Evolutionary conservation across 1,284 basidiomycete genomes (phyloP).

Genomic region (Trichosporon sp.): DNA sequence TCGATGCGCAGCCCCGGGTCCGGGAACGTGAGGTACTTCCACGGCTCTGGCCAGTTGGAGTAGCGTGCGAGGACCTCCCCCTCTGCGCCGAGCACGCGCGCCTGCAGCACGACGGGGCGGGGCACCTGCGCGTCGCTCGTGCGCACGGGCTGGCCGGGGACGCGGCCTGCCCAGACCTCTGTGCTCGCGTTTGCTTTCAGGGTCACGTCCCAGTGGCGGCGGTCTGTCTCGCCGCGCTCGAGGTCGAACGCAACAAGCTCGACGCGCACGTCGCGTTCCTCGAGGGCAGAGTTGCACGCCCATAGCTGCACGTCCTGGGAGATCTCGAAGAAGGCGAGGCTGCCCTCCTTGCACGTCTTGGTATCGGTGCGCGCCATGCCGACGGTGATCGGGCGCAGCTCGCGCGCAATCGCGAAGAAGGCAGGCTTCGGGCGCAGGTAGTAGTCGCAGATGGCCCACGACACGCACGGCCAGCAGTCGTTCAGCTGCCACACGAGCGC

Average conservation of each 20-base stretch:
- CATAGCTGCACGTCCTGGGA: slow-evolving; percentile 62
- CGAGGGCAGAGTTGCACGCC: slow-evolving; percentile 72
- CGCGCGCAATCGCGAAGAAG: slow-evolving; percentile 65
- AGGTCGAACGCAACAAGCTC: slow-evolving; percentile 67
- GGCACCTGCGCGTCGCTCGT: slow-evolving; percentile 63
- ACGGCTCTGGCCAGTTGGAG: slow-evolving; percentile 73
- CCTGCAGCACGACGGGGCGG: slow-evolving; percentile 67
- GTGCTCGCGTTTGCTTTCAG: slow-evolving; percentile 73
- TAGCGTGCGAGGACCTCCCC: slow-evolving; percentile 68
- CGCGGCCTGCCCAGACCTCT: slow-evolving; percentile 65
- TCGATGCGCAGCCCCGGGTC: slow-evolving; percentile 57
- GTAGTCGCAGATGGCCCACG: slow-evolving; percentile 74
- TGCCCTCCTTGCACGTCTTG: slow-evolving; percentile 57
- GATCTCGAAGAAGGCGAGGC: slow-evolving; percentile 64
- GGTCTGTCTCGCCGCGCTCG: slow-evolving; percentile 51
- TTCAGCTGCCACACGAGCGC: slow-evolving; percentile 80
- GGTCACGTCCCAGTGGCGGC: slow-evolving; percentile 55
- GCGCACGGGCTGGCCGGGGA: slow-evolving; percentile 64
- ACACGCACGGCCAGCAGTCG: slow-evolving; percentile 75
- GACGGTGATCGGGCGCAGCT: slow-evolving; percentile 67
- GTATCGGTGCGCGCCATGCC: slow-evolving; percentile 66
- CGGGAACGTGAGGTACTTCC: slow-evolving; percentile 82
- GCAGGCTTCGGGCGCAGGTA: slow-evolving; percentile 71
- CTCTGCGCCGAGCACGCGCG: slow-evolving; percentile 56
- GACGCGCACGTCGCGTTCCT: slow-evolving; percentile 58